Evolutionary conservation across 1,139 yeast genomes (phyloP).

Genomic region (Scheffersomyces illinoinensis): DNA sequence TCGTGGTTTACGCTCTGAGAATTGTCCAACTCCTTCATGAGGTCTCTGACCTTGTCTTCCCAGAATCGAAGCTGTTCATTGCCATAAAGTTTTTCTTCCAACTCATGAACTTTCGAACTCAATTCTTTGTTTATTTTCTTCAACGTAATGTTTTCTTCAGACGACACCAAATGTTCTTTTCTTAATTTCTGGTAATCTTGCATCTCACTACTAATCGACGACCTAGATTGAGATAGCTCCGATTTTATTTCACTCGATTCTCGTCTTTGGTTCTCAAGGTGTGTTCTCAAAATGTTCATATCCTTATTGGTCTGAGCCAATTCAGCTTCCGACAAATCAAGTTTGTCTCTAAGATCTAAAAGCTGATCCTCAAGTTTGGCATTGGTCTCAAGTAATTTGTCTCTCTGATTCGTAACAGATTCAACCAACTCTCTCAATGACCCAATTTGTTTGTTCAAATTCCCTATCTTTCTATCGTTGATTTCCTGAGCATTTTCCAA

Average conservation of each 20-base stretch:
- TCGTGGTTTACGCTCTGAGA: constrained; percentile 33
- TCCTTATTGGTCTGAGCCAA: constrained; percentile 34
- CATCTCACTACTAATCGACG: constrained; percentile 30
- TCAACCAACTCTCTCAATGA: constrained; percentile 54
- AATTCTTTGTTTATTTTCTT: constrained; percentile 39
- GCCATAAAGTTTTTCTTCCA: constrained; percentile 46
- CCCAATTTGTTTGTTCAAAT: constrained; percentile 50
- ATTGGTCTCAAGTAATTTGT: constrained; percentile 48
- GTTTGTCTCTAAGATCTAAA: constrained; percentile 41
- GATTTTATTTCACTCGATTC: constrained; percentile 33
- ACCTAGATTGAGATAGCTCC: constrained; percentile 38
- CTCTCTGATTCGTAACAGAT: constrained; percentile 52
- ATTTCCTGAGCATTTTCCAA: constrained; percentile 46
- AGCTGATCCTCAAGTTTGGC: constrained; percentile 48
- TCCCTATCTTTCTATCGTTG: constrained; percentile 47
- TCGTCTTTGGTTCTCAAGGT: constrained; percentile 35
- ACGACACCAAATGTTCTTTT: constrained; percentile 38
- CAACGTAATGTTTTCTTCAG: constrained; percentile 46
- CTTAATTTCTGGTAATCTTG: constrained; percentile 40
- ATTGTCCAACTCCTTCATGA: constrained; percentile 32
- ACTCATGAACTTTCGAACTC: constrained; percentile 27
- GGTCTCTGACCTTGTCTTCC: constrained; percentile 39
- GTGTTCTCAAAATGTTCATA: constrained; percentile 33
- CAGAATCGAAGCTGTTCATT: constrained; percentile 48
- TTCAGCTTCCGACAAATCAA: constrained; percentile 42